Evolutionary conservation across 345 rosid genomes (phyloP).

Genomic region (Abelmoschus esculentus): DNA sequence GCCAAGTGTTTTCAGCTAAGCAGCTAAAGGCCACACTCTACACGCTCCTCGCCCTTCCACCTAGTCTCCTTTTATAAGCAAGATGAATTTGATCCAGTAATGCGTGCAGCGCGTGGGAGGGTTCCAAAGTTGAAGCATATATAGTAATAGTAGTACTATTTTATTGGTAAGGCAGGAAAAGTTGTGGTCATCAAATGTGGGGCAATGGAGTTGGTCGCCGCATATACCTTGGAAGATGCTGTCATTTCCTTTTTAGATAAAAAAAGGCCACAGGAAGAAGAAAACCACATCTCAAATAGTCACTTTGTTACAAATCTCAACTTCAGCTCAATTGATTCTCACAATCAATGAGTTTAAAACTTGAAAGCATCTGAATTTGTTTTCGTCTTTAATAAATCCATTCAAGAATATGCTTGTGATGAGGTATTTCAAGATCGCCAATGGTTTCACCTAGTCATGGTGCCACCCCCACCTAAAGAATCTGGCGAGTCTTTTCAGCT

Average conservation of each 20-base stretch:
- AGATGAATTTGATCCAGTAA: neutral
- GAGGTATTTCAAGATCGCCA: neutral
- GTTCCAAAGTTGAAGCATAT: neutral
- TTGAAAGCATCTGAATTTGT: too few species aligned
- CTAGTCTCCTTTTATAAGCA: neutral
- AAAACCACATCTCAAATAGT: neutral
- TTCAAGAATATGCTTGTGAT: neutral
- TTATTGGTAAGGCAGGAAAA: neutral
- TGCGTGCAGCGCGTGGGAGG: slow-evolving; percentile 6
- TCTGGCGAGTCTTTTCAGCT: neutral
- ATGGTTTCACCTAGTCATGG: neutral
- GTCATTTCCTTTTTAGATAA: neutral
- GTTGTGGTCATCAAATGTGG: slow-evolving; percentile 12
- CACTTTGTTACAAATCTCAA: neutral
- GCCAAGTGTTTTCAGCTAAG: neutral
- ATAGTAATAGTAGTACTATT: neutral
- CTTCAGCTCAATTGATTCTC: neutral
- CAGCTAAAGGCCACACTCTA: neutral
- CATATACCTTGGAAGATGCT: slow-evolving; percentile 49
- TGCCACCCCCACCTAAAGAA: slow-evolving; percentile 2
- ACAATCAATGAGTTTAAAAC: neutral
- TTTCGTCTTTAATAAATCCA: neutral
- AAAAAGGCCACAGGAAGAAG: slow-evolving; percentile 7
- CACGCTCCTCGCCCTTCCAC: neutral
- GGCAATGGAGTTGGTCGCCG: slow-evolving; percentile 24